Base-by-base conservation (phyloP, 164 flowering plant species). In the Liriodendron chinense region DNA sequence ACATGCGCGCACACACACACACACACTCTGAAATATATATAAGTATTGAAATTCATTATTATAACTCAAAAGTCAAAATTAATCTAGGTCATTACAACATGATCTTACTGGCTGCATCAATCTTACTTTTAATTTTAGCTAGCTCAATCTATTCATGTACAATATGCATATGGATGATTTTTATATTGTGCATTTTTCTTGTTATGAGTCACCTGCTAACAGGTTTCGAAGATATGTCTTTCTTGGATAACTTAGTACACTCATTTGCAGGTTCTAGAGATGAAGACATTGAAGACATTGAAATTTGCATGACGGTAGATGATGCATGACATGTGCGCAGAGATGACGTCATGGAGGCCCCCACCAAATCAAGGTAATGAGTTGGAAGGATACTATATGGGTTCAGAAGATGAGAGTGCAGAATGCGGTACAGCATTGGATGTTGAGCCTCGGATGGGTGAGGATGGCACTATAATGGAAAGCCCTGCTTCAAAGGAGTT, bases 391-490 rank as follows among this genome's bases (percentile, higher is more conserved):
- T 24, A 1, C 34, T 24, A 64, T 21, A 9, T 22, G 26, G 67
- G 67, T 13, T 64, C 67, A 64, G 67, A 64, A 64, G 67, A 24
- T 64, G 67, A 64, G 67, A 64, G 67, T 6, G 67, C 67, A 2
- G 67, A 64, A 34, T 67, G 70, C 26, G 23, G 47, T 34, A 20
- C 48, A 6, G 18, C 48, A 67, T 14, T 53, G 23, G 73, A 71
- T 50, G 43, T 50, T 13, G 61, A 71, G 49, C 81, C 82, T 62
- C 73, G 79, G 14, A 25, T 67, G 21, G 13, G 21, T 67, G 47
- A 67, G 6, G 70, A 18, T 67, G 70, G 25, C 67, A 64, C 26
- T 7, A 24, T 21, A 24, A 64, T 64, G 26, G 67, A 64, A 64
- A 67, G n/a, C 5, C 47, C 70, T 9, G 22, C n/a, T 3, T 12